phyloP scores from a whole-genome alignment of 129 eudicot species.

The Centella asiatica region DNA sequence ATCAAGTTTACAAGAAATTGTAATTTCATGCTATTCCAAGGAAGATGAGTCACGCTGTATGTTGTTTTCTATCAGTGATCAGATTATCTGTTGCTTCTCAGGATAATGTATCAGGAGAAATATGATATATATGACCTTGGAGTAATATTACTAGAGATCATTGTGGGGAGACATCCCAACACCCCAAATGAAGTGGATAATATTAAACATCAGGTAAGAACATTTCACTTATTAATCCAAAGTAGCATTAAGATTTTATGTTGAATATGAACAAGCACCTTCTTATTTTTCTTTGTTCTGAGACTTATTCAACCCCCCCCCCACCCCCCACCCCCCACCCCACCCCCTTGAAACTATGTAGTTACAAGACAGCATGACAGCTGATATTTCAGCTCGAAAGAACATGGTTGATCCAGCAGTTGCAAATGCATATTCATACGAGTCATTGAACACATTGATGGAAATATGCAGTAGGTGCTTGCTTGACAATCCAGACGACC shows the following conservation, averaged over 20 bases:
- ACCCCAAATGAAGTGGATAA: slow-evolving; percentile 37
- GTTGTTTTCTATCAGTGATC: background rate
- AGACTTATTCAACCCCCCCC: too few relatives aligned
- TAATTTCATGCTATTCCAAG: background rate
- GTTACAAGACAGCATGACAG: slow-evolving; percentile 39
- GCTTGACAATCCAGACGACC: slow-evolving; percentile 36
- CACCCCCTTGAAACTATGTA: slow-evolving; percentile 11
- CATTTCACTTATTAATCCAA: background rate
- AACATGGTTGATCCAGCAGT: slow-evolving; percentile 47
- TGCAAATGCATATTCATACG: slow-evolving; percentile 37
- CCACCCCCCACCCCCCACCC: background rate
- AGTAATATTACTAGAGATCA: slow-evolving; percentile 62
- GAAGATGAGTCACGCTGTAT: background rate
- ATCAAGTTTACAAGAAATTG: too few relatives aligned
- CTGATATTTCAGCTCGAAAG: slow-evolving; percentile 50
- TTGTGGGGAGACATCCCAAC: slow-evolving; percentile 47
- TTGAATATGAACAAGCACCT: background rate
- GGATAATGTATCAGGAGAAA: slow-evolving; percentile 51
- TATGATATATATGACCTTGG: slow-evolving; percentile 66
- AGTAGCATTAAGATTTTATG: background rate
- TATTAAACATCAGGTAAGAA: slow-evolving; percentile 42
- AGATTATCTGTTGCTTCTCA: slow-evolving; percentile 13
- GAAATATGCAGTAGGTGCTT: slow-evolving; percentile 74
- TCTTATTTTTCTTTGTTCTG: background rate
- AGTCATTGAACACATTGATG: slow-evolving; percentile 55